Conservation (phyloP, 306 rosid species). For the Begonia peltatifolia region DNA sequence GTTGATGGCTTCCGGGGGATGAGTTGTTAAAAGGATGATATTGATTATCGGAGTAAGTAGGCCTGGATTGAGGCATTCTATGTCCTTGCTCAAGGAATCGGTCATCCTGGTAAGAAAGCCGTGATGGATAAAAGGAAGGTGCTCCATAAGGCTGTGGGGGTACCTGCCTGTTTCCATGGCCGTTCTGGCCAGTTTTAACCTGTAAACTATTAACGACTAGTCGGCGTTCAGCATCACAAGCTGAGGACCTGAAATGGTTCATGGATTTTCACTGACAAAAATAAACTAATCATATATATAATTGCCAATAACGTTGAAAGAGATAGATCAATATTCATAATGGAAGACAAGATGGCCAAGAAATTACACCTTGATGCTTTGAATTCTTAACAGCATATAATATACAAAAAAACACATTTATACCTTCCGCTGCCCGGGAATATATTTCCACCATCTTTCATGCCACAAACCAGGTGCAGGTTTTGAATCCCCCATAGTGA, state of each 20-base stretch:
- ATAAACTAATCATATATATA: conserved; percentile 3
- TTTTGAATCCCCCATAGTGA: too few species aligned
- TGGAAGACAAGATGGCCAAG: neutral
- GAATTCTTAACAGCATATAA: neutral
- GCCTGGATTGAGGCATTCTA: conserved; percentile 6
- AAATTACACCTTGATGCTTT: neutral
- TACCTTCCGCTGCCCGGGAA: conserved; percentile 37
- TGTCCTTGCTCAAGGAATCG: conserved; percentile 1
- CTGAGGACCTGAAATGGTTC: conserved; percentile 3
- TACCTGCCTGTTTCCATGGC: conserved; percentile 1
- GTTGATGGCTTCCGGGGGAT: too few species aligned
- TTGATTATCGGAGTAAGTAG: too few species aligned
- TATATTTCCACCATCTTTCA: conserved; percentile 52
- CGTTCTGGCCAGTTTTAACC: neutral
- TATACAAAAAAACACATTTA: neutral
- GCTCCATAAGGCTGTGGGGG: neutral
- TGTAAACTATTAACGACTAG: conserved; percentile 10
- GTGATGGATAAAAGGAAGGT: conserved; percentile 1
- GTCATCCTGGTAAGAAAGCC: neutral
- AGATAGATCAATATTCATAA: neutral
- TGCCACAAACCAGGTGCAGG: too few species aligned
- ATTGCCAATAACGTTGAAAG: neutral
- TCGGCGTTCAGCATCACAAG: conserved; percentile 11
- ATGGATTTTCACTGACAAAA: conserved; percentile 28
- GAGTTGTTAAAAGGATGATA: too few species aligned